A percentile compares a stretch with the other conserved stretches of the same genome.
Evolutionary conservation across 2,329 filamentous ascomycete species (phyloP).

Genomic region (Diaporthe vexans): DNA sequence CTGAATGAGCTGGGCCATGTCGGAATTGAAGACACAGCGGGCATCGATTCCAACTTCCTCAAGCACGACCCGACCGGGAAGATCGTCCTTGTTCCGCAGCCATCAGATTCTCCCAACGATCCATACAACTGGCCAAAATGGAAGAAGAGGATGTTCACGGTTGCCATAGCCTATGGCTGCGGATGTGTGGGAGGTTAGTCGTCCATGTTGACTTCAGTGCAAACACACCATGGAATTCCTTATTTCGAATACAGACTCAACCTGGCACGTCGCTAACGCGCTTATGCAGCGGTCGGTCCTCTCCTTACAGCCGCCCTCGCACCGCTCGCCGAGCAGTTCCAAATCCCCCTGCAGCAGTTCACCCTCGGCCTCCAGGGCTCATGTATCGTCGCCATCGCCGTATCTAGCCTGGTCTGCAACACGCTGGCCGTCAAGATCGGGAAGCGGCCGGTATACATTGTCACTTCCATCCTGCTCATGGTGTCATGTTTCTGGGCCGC

Average conservation of each 20-base stretch:
- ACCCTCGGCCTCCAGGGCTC: slow-evolving; percentile 54
- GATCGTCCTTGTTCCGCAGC: slow-evolving; percentile 64
- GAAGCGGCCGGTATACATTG: slow-evolving; percentile 54
- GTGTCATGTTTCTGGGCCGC: slow-evolving; percentile 53
- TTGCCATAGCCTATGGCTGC: slow-evolving; percentile 56
- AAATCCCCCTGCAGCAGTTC: slow-evolving; percentile 50
- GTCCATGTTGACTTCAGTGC: neutral
- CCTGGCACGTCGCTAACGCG: slow-evolving; percentile 16
- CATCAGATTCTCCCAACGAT: slow-evolving; percentile 62
- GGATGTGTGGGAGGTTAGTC: slow-evolving; percentile 56
- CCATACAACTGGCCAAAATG: slow-evolving; percentile 61
- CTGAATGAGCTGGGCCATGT: slow-evolving; percentile 45
- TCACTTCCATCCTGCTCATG: slow-evolving; percentile 51
- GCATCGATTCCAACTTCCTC: slow-evolving; percentile 42
- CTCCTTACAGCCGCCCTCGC: slow-evolving; percentile 54
- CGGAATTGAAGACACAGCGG: slow-evolving; percentile 42
- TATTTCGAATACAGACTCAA: neutral
- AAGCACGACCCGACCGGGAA: slow-evolving; percentile 50
- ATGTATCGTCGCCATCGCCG: slow-evolving; percentile 52
- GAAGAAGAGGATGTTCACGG: slow-evolving; percentile 52
- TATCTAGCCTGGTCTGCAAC: slow-evolving; percentile 53
- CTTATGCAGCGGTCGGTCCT: slow-evolving; percentile 52
- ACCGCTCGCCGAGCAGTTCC: slow-evolving; percentile 51
- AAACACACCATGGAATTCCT: too few species aligned
- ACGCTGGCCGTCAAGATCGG: slow-evolving; percentile 54